Conservation (phyloP, 1,284 basidiomycete species). For the Peniophora sp. region DNA sequence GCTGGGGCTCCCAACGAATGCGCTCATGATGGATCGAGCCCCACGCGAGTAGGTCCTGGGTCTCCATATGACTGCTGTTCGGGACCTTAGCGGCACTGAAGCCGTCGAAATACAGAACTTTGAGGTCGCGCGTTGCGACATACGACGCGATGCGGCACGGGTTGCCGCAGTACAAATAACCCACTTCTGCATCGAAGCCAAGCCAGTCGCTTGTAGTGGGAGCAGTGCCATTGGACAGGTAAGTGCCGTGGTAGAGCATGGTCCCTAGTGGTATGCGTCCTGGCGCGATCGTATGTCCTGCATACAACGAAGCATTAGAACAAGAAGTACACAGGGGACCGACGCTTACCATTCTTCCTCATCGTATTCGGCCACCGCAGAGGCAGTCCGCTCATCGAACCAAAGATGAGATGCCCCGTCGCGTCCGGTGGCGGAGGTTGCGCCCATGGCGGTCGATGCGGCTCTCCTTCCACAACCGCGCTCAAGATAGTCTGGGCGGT, state of each 20-base stretch:
- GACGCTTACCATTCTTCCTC: slow-evolving; percentile 33
- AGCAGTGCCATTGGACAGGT: background rate
- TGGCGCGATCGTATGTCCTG: slow-evolving; percentile 8
- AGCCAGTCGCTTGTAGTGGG: slow-evolving; percentile 9
- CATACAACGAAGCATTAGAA: background rate
- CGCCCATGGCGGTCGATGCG: slow-evolving; percentile 5
- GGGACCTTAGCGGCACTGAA: slow-evolving; percentile 12
- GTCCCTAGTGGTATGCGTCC: slow-evolving; percentile 6
- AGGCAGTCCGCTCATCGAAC: slow-evolving; percentile 31
- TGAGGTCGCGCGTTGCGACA: slow-evolving; percentile 4
- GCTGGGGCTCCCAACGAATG: background rate
- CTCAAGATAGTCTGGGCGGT: too few relatives aligned
- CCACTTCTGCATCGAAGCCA: slow-evolving; percentile 10
- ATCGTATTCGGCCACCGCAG: slow-evolving; percentile 46
- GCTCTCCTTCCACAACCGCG: too few relatives aligned
- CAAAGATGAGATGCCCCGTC: slow-evolving; percentile 34
- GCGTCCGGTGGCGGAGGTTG: slow-evolving; percentile 17
- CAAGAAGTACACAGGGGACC: background rate
- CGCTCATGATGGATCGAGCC: background rate
- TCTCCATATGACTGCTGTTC: slow-evolving; percentile 3
- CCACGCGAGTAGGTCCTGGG: slow-evolving; percentile 5
- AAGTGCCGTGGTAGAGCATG: slow-evolving; percentile 10
- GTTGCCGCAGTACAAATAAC: slow-evolving; percentile 3
- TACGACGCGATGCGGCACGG: slow-evolving; percentile 2
- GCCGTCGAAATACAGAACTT: slow-evolving; percentile 8